Percentiles rank a stretch among this genome's conserved stretches.
Evolutionary conservation across 495 filamentous ascomycete species (phyloP).

Genomic region (Beverwykella pulmonaria): DNA sequence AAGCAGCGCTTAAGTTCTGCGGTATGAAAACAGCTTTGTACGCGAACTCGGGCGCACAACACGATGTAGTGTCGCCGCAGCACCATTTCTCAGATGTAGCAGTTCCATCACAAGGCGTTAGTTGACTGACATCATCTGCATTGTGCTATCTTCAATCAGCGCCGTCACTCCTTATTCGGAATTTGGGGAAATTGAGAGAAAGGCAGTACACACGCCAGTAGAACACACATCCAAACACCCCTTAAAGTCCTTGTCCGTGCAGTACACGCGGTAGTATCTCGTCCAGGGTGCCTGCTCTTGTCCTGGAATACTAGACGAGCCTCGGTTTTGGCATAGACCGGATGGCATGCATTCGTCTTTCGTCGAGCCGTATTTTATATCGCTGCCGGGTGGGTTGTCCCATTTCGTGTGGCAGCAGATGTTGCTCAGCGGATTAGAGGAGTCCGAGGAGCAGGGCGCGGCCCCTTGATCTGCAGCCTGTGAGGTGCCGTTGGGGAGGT

Average conservation of each 20-base stretch:
- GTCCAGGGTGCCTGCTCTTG: conserved; percentile 9
- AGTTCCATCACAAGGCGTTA: conserved; percentile 15
- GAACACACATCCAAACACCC: conserved; percentile 17
- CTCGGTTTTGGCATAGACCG: conserved; percentile 14
- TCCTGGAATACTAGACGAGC: not conserved
- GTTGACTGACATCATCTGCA: not conserved
- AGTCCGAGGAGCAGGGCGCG: not conserved
- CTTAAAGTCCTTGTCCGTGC: not conserved
- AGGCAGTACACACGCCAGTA: not conserved
- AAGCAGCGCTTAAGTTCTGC: not conserved
- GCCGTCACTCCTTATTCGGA: not conserved
- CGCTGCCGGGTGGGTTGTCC: conserved; percentile 9
- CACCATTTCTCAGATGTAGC: conserved; percentile 7
- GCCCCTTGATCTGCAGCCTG: not conserved
- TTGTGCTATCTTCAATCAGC: not conserved
- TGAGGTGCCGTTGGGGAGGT: conserved; percentile 6
- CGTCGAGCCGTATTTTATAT: conserved; percentile 5
- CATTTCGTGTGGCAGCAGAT: conserved; percentile 12
- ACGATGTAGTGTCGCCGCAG: conserved; percentile 3
- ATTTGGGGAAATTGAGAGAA: too few relatives aligned
- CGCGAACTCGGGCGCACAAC: not conserved
- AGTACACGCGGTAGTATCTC: not conserved
- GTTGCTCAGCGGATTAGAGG: not conserved
- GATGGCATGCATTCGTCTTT: conserved; percentile 13
- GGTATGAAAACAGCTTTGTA: not conserved